Evolutionary conservation across 179 eudicot genomes (phyloP).

Genomic region (Carnegiea gigantea): DNA sequence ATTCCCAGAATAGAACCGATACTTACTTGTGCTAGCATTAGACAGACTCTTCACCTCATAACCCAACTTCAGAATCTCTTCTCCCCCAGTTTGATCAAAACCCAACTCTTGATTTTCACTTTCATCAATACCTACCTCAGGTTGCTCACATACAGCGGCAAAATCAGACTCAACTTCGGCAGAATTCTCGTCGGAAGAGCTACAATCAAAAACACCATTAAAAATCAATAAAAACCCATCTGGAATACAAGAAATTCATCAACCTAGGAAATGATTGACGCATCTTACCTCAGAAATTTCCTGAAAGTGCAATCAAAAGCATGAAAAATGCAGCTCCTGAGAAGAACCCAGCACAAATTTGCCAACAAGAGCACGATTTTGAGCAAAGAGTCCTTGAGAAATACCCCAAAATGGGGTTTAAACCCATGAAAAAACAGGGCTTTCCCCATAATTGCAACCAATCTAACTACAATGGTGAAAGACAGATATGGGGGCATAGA

Average conservation of each 20-base stretch:
- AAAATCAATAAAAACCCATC: neutral
- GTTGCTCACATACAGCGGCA: conserved; percentile 16
- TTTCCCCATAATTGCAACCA: conserved; percentile 36
- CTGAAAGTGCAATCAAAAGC: conserved; percentile 38
- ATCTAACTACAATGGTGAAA: conserved; percentile 36
- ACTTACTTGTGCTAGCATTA: conserved; percentile 48
- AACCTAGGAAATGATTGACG: neutral
- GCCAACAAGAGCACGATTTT: conserved; percentile 38
- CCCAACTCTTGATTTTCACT: conserved; percentile 9
- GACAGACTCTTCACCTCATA: conserved; percentile 31
- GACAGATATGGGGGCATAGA: conserved; percentile 12
- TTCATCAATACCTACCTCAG: conserved; percentile 20
- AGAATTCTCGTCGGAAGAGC: conserved; percentile 33
- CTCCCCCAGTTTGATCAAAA: conserved; percentile 27
- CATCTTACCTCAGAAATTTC: conserved; percentile 39
- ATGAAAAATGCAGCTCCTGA: conserved; percentile 34
- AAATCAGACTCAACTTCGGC: conserved; percentile 26
- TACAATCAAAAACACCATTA: conserved; percentile 28
- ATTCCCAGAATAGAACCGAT: conserved; percentile 37
- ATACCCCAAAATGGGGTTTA: conserved; percentile 11
- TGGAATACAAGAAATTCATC: neutral
- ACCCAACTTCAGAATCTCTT: conserved; percentile 30
- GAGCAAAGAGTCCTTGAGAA: conserved; percentile 23
- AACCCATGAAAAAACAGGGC: conserved; percentile 30
- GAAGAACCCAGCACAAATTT: conserved; percentile 43